phyloP scores from a whole-genome alignment of 352 stramenopile species.

The Globisporangium radiosum region DNA sequence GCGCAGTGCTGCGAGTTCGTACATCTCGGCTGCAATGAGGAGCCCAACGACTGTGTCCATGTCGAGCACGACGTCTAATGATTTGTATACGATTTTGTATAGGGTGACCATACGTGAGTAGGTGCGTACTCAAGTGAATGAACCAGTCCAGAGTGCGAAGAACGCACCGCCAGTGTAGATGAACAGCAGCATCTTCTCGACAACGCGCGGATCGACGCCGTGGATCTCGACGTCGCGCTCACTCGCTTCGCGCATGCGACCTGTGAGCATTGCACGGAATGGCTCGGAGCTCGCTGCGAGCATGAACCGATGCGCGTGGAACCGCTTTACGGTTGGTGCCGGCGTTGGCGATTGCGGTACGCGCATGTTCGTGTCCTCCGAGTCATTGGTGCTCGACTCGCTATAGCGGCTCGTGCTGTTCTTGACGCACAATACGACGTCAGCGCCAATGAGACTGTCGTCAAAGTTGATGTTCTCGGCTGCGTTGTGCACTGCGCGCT shows the following conservation, averaged over 20 bases:
- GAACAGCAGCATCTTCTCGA: constrained; percentile 81
- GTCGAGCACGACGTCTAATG: constrained; percentile 58
- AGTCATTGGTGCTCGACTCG: constrained; percentile 3
- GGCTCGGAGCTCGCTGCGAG: constrained; percentile 75
- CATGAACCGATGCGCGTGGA: constrained; percentile 79
- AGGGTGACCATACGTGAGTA: too few species aligned
- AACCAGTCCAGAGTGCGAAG: not conserved
- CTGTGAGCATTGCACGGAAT: constrained; percentile 81
- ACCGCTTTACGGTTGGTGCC: constrained; percentile 17
- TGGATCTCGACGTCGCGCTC: constrained; percentile 69
- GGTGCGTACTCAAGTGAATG: not conserved
- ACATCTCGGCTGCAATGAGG: constrained; percentile 80
- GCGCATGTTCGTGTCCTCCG: not conserved
- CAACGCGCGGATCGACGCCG: constrained; percentile 45
- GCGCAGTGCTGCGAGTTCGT: constrained; percentile 65
- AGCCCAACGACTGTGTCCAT: constrained; percentile 67
- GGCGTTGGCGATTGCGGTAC: not conserved
- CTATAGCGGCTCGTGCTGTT: constrained; percentile 3
- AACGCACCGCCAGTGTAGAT: constrained; percentile 73
- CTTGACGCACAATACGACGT: constrained; percentile 66
- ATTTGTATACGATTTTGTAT: too few species aligned
- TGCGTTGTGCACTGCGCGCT: constrained; percentile 31
- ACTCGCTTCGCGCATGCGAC: constrained; percentile 66
- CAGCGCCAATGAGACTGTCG: constrained; percentile 51
- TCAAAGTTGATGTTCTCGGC: constrained; percentile 34